A percentile compares a stretch with the other conserved stretches of the same genome.
Evolutionary conservation across 1,139 yeast genomes (phyloP).

Genomic region (Lodderomyces metapsilosis): DNA sequence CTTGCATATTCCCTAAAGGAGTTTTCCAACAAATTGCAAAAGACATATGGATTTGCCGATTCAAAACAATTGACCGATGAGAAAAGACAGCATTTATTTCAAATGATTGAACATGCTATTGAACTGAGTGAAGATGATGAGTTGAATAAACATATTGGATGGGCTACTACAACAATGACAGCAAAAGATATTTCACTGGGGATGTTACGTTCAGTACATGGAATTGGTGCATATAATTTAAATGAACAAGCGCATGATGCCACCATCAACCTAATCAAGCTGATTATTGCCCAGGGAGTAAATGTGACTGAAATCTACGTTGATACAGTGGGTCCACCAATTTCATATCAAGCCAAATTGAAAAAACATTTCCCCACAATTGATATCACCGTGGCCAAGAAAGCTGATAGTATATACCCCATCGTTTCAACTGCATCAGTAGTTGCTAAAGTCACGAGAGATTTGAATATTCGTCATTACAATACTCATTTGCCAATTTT

Average conservation of each 20-base stretch:
- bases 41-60: slow-evolving; percentile 80
- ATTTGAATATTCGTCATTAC: slow-evolving; percentile 54
- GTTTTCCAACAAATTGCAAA: slow-evolving; percentile 52
- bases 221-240: slow-evolving; percentile 66
- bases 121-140: slow-evolving; percentile 23
- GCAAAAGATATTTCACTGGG: slow-evolving; percentile 87
- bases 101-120: slow-evolving; percentile 51
- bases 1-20: slow-evolving; percentile 67
- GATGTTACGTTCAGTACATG: slow-evolving; percentile 68
- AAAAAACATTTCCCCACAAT: slow-evolving; percentile 66
- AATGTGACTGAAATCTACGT: slow-evolving; percentile 71
- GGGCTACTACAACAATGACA: slow-evolving; percentile 83
- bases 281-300: slow-evolving; percentile 58
- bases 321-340: slow-evolving; percentile 97
- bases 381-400: slow-evolving; percentile 83
- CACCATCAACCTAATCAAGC: slow-evolving; percentile 72
- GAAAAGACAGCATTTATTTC: slow-evolving; percentile 61
- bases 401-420: slow-evolving; percentile 93
- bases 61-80: slow-evolving; percentile 82
- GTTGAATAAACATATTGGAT: slow-evolving; percentile 66
- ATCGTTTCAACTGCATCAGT: slow-evolving; percentile 96
- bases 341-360: slow-evolving; percentile 73
- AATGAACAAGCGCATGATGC: slow-evolving; percentile 97
- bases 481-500: slow-evolving; percentile 21
- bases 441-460: slow-evolving; percentile 95